Evolutionary conservation across 164 flowering plant species (phyloP), one percentile per base, ranked within the genome.

Genomic region (Vitis vinifera): DNA sequence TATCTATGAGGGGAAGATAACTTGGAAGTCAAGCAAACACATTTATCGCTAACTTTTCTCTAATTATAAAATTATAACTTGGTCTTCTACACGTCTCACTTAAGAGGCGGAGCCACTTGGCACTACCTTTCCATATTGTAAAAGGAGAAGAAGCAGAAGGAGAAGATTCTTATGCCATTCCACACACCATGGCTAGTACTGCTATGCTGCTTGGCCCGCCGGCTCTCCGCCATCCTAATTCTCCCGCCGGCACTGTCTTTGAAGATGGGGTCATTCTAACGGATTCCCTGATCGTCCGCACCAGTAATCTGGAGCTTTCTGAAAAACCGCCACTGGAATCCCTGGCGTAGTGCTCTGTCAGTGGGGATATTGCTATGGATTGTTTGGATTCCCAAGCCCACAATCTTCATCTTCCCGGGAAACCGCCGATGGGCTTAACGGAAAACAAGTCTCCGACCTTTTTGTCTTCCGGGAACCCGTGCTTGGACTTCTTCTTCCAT

Each of bases 401-500:
- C 23, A 19, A 50, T 51, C 16, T 31, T 10, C 3, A 37, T 19
- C 30, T 17, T 51, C 17, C 59, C 13, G 13, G 10, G 10, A 59
- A 29, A 37, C 74, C 73, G 9, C 71, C 64, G 4, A 73, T 72
- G 76, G 85, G 84, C 16, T 49, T 71, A 19, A 87, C 90, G 2
- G 85, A 83, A 59, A 87, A 85, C 67, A 0, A 0, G 29, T 81
- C 87, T 1, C 67, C 85, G 2, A 85, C 89, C 7, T 87, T 70
- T 63, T 57, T 80, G 12, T 56, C 85, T 66, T 63, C 89, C 63
- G 84, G 87, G 9, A 77, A 89, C 67, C 87, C 87, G 1, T 84
- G 86, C 65, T 76, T 87, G 27, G 87, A 89, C 62, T 87, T 89
- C 87, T 89, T 89, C 79, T 89, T 85, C 81, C 91, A 84, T 57